Conservation (phyloP, 163 green algal genomes). For the Scenedesmus sp. region DNA sequence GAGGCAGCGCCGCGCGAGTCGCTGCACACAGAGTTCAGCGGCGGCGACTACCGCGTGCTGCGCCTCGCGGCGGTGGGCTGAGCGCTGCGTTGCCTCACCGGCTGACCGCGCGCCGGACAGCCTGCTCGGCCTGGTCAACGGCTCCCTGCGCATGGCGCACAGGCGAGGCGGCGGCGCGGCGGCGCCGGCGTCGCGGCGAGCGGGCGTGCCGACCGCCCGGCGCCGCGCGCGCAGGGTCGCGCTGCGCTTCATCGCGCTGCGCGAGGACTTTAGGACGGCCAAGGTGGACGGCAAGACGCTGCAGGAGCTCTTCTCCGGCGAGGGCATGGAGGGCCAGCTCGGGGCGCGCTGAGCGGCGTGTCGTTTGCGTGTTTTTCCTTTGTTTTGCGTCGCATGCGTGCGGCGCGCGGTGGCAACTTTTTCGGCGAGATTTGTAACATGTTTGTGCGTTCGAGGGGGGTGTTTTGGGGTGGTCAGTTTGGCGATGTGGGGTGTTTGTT, state of each 20-base stretch:
- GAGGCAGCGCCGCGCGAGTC: background rate
- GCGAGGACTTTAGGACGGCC: conserved; percentile 75
- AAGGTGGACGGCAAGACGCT: conserved; percentile 67
- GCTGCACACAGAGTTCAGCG: conserved; percentile 39
- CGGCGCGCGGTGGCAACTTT: too few relatives aligned
- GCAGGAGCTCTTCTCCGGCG: conserved; percentile 57
- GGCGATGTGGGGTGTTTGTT: too few relatives aligned
- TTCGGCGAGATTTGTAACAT: too few relatives aligned
- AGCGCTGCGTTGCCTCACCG: too few relatives aligned
- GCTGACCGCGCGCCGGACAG: conserved; percentile 72
- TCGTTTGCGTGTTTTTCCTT: too few relatives aligned
- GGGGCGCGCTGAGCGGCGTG: too few relatives aligned
- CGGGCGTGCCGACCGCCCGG: too few relatives aligned
- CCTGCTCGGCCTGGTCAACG: conserved; percentile 78
- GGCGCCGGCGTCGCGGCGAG: too few relatives aligned
- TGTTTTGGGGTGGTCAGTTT: too few relatives aligned
- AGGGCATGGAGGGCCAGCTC: conserved; percentile 22
- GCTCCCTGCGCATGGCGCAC: conserved; percentile 69
- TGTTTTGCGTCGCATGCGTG: too few relatives aligned
- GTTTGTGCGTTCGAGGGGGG: too few relatives aligned
- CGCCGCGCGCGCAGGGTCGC: conserved; percentile 66
- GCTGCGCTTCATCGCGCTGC: conserved; percentile 65
- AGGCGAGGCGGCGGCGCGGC: too few relatives aligned
- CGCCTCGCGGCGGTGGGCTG: background rate
- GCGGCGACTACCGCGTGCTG: conserved; percentile 18